Percentiles rank a stretch among this genome's conserved stretches.
Conservation (phyloP, 2,329 filamentous ascomycete genomes). For the Cadophora sp. region DNA sequence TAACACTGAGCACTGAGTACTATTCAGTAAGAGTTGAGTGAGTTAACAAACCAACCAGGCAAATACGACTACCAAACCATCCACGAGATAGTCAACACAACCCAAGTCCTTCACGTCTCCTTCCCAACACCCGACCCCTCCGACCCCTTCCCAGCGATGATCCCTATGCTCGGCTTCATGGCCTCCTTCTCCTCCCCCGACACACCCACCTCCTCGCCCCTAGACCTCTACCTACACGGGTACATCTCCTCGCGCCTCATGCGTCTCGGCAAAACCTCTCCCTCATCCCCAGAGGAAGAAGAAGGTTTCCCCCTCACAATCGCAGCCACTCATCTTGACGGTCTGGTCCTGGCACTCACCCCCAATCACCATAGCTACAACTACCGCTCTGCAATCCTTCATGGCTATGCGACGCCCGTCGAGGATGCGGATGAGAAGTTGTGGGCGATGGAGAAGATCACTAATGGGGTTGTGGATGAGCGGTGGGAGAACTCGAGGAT, state of each 20-base stretch:
- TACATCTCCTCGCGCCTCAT: conserved; percentile 83
- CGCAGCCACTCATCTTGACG: conserved; percentile 77
- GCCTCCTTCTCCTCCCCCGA: conserved; percentile 71
- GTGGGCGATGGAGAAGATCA: conserved; percentile 81
- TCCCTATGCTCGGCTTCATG: conserved; percentile 85
- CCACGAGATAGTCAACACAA: conserved; percentile 76
- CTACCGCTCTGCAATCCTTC: conserved; percentile 76
- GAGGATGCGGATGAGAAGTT: conserved; percentile 72
- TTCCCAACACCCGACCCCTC: conserved; percentile 66
- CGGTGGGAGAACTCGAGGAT: conserved; percentile 74
- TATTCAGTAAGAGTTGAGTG: not conserved
- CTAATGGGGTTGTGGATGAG: conserved; percentile 71
- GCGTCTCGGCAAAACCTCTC: conserved; percentile 57
- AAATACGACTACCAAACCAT: conserved; percentile 76
- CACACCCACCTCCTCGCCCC: conserved; percentile 64
- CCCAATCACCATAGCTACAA: conserved; percentile 86
- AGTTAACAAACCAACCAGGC: conserved; percentile 52
- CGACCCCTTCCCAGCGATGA: conserved; percentile 55
- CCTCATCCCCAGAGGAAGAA: conserved; percentile 28
- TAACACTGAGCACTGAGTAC: too few species aligned
- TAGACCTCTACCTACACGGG: conserved; percentile 83
- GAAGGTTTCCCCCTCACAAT: conserved; percentile 74
- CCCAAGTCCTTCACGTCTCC: conserved; percentile 80
- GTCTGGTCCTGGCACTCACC: conserved; percentile 79
- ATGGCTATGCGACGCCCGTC: conserved; percentile 75